Percentiles rank a stretch among this genome's conserved stretches.
phyloP scores from a whole-genome alignment of 140 eudicot genomes.

The Bidens hawaiensis region DNA sequence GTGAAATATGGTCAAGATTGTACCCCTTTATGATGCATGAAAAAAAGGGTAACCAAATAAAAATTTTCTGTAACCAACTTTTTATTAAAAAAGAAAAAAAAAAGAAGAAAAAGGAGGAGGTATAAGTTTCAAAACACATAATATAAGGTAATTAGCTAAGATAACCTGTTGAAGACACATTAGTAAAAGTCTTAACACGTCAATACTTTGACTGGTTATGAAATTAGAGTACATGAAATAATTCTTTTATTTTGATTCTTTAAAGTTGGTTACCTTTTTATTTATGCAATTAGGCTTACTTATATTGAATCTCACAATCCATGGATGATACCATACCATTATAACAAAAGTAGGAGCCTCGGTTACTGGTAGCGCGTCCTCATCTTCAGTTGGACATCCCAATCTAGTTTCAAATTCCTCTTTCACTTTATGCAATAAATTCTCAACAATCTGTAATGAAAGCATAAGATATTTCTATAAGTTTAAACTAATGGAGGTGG shows the following conservation, averaged over 20 bases:
- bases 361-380: background rate
- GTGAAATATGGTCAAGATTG: too few relatives aligned
- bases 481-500: background rate
- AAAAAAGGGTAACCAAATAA: too few relatives aligned
- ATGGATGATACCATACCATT: constrained; percentile 26
- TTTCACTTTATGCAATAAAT: constrained; percentile 51
- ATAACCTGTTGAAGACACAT: background rate
- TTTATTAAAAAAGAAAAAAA: background rate
- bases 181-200: background rate
- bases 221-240: background rate
- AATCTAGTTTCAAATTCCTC: constrained; percentile 69
- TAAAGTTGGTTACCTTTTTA: constrained; percentile 1
- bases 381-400: constrained; percentile 26
- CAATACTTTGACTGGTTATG: background rate
- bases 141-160: background rate
- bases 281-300: background rate
- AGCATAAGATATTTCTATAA: background rate
- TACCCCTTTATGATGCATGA: too few relatives aligned
- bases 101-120: too few relatives aligned
- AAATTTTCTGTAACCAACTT: constrained; percentile 7
- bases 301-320: background rate
- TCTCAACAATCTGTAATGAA: constrained; percentile 60
- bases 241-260: too few relatives aligned
- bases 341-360: constrained; percentile 26
- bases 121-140: background rate